Evolutionary conservation across 2,329 filamentous ascomycete genomes (phyloP), one percentile per base, ranked within the genome.

Genomic region (Cladophialophora yegresii): DNA sequence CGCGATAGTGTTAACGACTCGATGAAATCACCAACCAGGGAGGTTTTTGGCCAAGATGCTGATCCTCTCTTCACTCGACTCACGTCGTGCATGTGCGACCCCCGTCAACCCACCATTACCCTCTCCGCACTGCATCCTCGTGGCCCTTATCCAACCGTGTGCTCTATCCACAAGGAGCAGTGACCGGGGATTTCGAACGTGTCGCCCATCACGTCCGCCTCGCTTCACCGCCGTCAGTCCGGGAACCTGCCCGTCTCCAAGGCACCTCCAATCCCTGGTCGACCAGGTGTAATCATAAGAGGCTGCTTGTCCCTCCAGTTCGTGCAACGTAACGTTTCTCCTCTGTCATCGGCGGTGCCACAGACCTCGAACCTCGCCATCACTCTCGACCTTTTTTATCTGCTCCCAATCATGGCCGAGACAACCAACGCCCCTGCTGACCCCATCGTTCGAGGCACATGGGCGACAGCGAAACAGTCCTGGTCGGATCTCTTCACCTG

Each of bases 401-500:
- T 54, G n/a, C 7, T 12, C 28, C 28, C 13, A 33, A 63, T 7
- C 26, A 64, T 64, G 62, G 56, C 62, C 40, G 62, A 64, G 30
- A 47, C 40, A 26, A 22, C 16, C 10, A 57, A 57, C 30, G 80
- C 85, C 69, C 81, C 83, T 10, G 88, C 89, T 60, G 88, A 90
- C 67, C 86, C 87, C 22, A 75, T 91, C 64, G 87, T 87, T 36
- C 86, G 85, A 75, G 89, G 89, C 49, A 82, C 85, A 56, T 66
- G 86, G 45, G 80, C 88, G 30, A 88, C 87, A 0, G 86, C 87
- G 10, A 88, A 84, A 72, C 88, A 91, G 73, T 81, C 84, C 40
- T 81, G 83, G 70, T 75, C 76, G 10, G 89, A 91, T 71, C 83
- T 91, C 65, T 89, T 90, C 79, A 82, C 81, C 71, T 92, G 89